Base-by-base conservation (phyloP, 495 filamentous ascomycete species). In the Aspergillus panamensis region DNA sequence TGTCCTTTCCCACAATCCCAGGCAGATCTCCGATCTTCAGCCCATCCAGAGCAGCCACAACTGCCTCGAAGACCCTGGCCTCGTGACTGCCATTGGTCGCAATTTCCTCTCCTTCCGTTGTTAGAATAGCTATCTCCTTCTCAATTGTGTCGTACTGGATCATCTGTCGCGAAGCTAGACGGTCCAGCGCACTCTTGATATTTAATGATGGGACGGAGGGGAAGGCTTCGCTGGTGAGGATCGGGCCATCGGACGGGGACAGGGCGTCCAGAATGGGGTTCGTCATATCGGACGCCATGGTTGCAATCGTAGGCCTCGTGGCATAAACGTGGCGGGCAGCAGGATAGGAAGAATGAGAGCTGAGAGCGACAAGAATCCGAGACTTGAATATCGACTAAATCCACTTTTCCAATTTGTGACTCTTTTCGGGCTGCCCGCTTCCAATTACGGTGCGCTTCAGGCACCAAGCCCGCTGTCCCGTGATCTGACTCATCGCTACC, bases 81-180 rank as follows among this genome's bases (percentile, higher is more conserved):
- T 98, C 94, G 74, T 96, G 93, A 64, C 89, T 94, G 50, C 94
- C 93, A 75, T 96, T 85, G 59, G 82, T 79, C 43, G 82, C 87
- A 67, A 97, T 92, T 55, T 80, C 76, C 59, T 89, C 80, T 8
- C 84, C 93, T 68, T 97, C 93, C 8, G 81, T 70, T 30, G 93
- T 94, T 60, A 97, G 74, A 19, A 85, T 67, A n/a, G 85, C 80
- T 54, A 89, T 83, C 70, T 97, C 92, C 53, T 81, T 75, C 54
- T 96, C 91, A 25, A 87, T 78, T 20, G 88, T 87, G 45, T 96
- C 86, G 73, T 95, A 96, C 55, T 78, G 73, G 60, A 97, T 78
- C 92, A 98, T 96, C 29, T 84, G 82, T 59, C 94, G 82, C 30
- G 89, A 90, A 14, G 77, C 84, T 25, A 98, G 81, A 52, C 92